Conservation (phyloP, 2,329 filamentous ascomycete genomes). For the Alternaria rosae region DNA sequence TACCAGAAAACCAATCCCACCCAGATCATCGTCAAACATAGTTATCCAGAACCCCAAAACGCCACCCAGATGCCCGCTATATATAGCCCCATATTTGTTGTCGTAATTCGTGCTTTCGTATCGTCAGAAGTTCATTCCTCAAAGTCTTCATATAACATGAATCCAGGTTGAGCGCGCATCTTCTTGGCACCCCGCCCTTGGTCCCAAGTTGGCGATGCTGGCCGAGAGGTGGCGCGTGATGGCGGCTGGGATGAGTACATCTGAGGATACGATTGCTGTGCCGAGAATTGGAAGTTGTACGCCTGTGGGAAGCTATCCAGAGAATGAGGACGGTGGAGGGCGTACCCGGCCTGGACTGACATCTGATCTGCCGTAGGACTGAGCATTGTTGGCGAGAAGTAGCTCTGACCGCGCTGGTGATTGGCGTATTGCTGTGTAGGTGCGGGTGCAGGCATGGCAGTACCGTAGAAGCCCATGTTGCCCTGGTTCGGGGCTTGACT, state of each 20-base stretch:
- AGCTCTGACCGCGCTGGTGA: constrained; percentile 31
- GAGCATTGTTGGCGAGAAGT: constrained; percentile 29
- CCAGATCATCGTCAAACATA: constrained; percentile 1
- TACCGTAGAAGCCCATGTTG: constrained; percentile 19
- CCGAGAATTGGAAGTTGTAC: constrained; percentile 28
- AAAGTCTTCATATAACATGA: constrained; percentile 28
- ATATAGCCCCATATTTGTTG: constrained; percentile 11
- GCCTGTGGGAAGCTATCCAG: constrained; percentile 33
- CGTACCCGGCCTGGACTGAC: constrained; percentile 20
- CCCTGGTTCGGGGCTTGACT: constrained; percentile 19
- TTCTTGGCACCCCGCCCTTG: constrained; percentile 33
- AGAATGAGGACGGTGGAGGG: constrained; percentile 35
- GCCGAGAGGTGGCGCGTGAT: constrained; percentile 32
- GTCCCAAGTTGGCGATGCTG: constrained; percentile 41
- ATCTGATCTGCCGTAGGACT: constrained; percentile 32
- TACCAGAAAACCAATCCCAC: neutral
- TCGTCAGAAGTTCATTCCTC: constrained; percentile 19
- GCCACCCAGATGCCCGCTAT: constrained; percentile 23
- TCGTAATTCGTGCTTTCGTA: constrained; percentile 30
- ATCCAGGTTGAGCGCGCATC: constrained; percentile 26
- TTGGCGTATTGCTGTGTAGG: constrained; percentile 20
- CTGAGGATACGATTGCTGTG: constrained; percentile 31
- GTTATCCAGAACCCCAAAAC: constrained; percentile 15
- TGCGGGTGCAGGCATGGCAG: constrained; percentile 13
- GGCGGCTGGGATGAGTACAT: constrained; percentile 36